Percentiles rank a stretch among this genome's conserved stretches.
phyloP scores from a whole-genome alignment of 2,329 filamentous ascomycete genomes.

The Cryphonectria japonica region DNA sequence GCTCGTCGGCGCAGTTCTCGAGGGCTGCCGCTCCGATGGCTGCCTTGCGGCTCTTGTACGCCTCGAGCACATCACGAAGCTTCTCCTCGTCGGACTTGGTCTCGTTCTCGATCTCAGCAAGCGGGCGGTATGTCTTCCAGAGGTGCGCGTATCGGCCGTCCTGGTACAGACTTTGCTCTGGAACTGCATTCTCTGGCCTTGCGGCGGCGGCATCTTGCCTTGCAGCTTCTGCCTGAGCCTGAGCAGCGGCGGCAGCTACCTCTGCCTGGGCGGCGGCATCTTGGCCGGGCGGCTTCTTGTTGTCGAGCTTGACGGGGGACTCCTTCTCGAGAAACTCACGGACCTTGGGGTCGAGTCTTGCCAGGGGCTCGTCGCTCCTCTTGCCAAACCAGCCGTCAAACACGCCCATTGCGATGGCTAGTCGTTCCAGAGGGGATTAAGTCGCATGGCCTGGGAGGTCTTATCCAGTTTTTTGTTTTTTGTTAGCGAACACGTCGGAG shows the following conservation, averaged over 20 bases:
- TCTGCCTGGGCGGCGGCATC: constrained; percentile 13
- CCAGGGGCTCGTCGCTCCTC: constrained; percentile 64
- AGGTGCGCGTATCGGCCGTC: constrained; percentile 77
- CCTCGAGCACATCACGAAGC: constrained; percentile 77
- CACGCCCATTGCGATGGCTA: constrained; percentile 56
- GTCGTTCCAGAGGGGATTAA: neutral
- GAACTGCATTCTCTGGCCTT: constrained; percentile 40
- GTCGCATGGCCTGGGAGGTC: constrained; percentile 15
- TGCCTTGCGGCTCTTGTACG: constrained; percentile 80
- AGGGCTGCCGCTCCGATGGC: constrained; percentile 80
- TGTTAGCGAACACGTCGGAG: constrained; percentile 21
- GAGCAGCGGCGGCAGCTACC: constrained; percentile 9
- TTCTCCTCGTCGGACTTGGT: constrained; percentile 78
- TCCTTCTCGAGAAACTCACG: constrained; percentile 85
- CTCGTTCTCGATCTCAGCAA: constrained; percentile 68
- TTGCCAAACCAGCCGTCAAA: constrained; percentile 55
- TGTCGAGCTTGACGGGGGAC: constrained; percentile 70
- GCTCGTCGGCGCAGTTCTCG: constrained; percentile 91
- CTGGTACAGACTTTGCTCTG: constrained; percentile 56
- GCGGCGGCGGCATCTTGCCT: constrained; percentile 4
- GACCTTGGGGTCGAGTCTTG: constrained; percentile 79
- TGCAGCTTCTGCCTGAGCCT: constrained; percentile 12
- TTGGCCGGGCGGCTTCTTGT: constrained; percentile 23
- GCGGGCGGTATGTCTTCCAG: constrained; percentile 88
- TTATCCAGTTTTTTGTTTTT: neutral